Conservation (phyloP, 768 basidiomycete species). For the Boletus reticulatus region DNA sequence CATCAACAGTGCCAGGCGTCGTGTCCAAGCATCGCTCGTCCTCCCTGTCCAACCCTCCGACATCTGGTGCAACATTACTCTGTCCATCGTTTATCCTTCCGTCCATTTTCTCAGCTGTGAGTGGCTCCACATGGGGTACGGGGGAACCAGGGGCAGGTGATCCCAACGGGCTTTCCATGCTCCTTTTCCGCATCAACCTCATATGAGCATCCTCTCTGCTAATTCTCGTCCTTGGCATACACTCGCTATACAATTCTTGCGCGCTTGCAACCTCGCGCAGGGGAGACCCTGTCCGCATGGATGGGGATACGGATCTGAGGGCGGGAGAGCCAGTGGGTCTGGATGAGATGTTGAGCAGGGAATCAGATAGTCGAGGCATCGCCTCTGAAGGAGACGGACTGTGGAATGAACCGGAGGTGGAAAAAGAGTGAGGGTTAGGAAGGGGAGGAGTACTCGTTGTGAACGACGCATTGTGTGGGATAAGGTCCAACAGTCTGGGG, state of each 20-base stretch:
- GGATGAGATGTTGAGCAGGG: conserved; percentile 17
- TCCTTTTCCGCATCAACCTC: conserved; percentile 44
- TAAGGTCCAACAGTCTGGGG: conserved; percentile 24
- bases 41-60: conserved; percentile 10
- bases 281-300: conserved; percentile 26
- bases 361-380: conserved; percentile 22
- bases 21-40: conserved; percentile 39
- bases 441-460: conserved; percentile 29
- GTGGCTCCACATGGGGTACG: not conserved
- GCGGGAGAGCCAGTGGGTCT: conserved; percentile 19
- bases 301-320: conserved; percentile 20
- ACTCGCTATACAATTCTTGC: conserved; percentile 18
- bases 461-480: conserved; percentile 21
- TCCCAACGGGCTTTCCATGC: conserved; percentile 41
- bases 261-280: conserved; percentile 20
- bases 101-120: not conserved
- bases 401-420: conserved; percentile 14
- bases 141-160: conserved; percentile 17
- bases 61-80: not conserved
- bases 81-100: not conserved
- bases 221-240: conserved; percentile 42
- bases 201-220: conserved; percentile 53
- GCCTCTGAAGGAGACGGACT: conserved; percentile 8
- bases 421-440: conserved; percentile 18
- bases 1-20: conserved; percentile 34